Percentiles rank a stretch among this genome's conserved stretches.
phyloP scores from a whole-genome alignment of 1,284 basidiomycete species.

The Ganoderma boninense region DNA sequence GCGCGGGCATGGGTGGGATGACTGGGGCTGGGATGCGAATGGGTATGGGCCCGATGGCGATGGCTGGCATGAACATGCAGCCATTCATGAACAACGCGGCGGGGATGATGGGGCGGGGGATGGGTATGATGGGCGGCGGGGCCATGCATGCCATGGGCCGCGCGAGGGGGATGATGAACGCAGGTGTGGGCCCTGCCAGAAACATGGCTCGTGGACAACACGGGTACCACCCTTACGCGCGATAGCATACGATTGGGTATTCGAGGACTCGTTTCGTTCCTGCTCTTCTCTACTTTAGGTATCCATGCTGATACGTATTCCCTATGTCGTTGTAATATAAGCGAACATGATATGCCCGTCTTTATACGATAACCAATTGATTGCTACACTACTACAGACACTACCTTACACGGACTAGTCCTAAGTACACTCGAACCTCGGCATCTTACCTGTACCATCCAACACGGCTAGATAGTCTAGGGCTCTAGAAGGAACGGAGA shows the following conservation, averaged over 20 bases:
- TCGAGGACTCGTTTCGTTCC: slow-evolving; percentile 6
- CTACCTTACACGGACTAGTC: slow-evolving; percentile 32
- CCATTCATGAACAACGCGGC: slow-evolving; percentile 37
- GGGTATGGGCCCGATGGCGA: slow-evolving; percentile 44
- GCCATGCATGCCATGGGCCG: slow-evolving; percentile 34
- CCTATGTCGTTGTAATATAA: slow-evolving; percentile 33
- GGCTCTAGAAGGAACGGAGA: slow-evolving; percentile 67
- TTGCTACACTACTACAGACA: slow-evolving; percentile 30
- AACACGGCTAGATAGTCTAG: slow-evolving; percentile 4
- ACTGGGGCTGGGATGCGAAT: slow-evolving; percentile 41
- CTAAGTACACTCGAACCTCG: slow-evolving; percentile 20
- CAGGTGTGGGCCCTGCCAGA: slow-evolving; percentile 62
- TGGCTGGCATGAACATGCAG: slow-evolving; percentile 43
- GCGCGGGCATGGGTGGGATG: slow-evolving; percentile 34
- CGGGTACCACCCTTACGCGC: slow-evolving; percentile 68
- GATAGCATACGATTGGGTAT: slow-evolving; percentile 39
- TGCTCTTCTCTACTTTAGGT: slow-evolving; percentile 23
- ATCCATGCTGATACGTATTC: slow-evolving; percentile 31
- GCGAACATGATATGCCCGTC: slow-evolving; percentile 18
- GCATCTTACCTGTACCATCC: slow-evolving; percentile 7
- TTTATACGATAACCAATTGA: slow-evolving; percentile 26
- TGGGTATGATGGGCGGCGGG: slow-evolving; percentile 44
- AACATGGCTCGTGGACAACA: slow-evolving; percentile 64
- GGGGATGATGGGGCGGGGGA: slow-evolving; percentile 40
- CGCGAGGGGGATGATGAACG: slow-evolving; percentile 48